A percentile compares a stretch with the other conserved stretches of the same genome.
Evolutionary conservation across 2,329 filamentous ascomycete species (phyloP).

Genomic region (Colletotrichum camelliae): DNA sequence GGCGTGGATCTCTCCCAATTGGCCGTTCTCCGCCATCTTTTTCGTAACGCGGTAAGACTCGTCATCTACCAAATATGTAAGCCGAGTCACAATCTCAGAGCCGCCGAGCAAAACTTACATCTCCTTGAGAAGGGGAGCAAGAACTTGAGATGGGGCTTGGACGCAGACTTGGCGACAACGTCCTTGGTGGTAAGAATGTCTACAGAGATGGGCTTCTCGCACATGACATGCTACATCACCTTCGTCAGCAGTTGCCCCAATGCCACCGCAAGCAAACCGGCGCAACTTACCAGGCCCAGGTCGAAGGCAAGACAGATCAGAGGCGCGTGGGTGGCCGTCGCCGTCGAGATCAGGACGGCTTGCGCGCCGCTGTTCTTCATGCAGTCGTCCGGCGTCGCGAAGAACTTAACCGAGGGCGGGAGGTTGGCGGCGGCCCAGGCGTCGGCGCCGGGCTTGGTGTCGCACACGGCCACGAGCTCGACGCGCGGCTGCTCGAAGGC

Average conservation of each 20-base stretch:
- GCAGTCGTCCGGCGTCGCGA: neutral
- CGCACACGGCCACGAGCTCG: neutral
- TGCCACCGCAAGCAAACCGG: neutral
- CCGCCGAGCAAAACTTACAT: neutral
- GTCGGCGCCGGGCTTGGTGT: neutral
- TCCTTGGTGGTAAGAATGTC: neutral
- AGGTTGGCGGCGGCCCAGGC: neutral
- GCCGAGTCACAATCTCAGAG: accelerated
- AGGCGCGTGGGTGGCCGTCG: neutral
- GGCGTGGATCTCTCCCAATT: neutral
- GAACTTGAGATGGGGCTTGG: neutral
- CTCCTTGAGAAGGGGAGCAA: neutral
- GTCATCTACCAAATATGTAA: accelerated
- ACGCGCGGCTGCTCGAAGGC: neutral
- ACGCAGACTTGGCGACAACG: neutral
- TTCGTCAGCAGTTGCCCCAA: neutral
- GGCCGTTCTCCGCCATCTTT: neutral
- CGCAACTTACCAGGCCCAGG: neutral
- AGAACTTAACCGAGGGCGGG: neutral
- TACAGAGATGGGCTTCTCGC: neutral
- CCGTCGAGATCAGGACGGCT: neutral
- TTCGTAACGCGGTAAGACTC: neutral
- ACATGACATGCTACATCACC: neutral
- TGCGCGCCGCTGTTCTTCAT: neutral
- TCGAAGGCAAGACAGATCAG: neutral